Evolutionary conservation across 148 eudicot species (phyloP).

Genomic region (Suaeda aralocaspica): DNA sequence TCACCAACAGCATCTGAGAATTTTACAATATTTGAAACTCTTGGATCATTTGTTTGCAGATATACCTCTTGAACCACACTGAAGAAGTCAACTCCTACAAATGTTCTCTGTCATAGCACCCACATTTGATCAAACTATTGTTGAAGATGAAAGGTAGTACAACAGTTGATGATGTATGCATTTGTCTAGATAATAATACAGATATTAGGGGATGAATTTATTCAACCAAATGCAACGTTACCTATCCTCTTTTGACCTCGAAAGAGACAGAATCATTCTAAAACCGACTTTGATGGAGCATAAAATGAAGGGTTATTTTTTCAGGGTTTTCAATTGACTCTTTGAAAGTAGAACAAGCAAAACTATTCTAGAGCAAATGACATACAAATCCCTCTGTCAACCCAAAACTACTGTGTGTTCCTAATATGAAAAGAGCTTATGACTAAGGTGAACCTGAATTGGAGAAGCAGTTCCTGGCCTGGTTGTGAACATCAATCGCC

Average conservation of each 20-base stretch:
- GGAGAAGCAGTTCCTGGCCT: slow-evolving; percentile 95
- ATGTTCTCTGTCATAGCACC: slow-evolving; percentile 61
- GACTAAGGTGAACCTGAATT: slow-evolving; percentile 59
- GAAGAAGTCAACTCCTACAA: slow-evolving; percentile 91
- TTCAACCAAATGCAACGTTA: neutral
- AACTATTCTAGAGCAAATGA: no score
- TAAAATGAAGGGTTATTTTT: neutral
- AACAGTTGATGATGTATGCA: neutral
- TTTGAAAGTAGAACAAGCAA: neutral
- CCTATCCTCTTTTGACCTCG: neutral
- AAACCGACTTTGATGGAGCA: neutral
- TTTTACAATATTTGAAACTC: slow-evolving; percentile 90
- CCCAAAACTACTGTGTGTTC: no score
- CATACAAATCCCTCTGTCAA: no score
- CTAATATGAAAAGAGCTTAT: no score
- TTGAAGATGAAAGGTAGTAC: neutral
- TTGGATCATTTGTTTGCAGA: slow-evolving; percentile 68
- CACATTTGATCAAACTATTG: slow-evolving; percentile 3
- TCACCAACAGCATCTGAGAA: slow-evolving; percentile 90
- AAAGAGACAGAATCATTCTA: neutral
- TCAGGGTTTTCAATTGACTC: neutral
- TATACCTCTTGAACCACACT: slow-evolving; percentile 89
- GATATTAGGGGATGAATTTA: neutral
- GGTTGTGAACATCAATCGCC: slow-evolving; percentile 91
- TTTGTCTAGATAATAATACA: neutral